phyloP scores from a whole-genome alignment of 768 basidiomycete species.

The Pisolithus tinctorius region DNA sequence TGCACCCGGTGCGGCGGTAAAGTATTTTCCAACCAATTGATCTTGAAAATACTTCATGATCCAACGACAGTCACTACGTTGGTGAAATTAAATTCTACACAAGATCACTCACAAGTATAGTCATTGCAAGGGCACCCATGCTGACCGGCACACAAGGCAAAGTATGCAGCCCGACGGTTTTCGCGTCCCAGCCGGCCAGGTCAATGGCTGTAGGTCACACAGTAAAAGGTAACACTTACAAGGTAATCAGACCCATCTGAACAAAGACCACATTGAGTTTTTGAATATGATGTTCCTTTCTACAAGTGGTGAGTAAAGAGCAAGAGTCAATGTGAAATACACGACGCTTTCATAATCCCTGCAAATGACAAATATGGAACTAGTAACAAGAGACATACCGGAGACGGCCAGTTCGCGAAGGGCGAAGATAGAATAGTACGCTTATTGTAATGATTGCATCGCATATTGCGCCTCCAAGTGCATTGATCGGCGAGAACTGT shows the following conservation, averaged over 20 bases:
- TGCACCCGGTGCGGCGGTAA: slow-evolving; percentile 7
- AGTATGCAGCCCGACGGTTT: too few relatives aligned
- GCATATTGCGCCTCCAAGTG: slow-evolving; percentile 14
- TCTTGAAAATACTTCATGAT: slow-evolving; percentile 11
- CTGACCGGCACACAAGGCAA: background rate
- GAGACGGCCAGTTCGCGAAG: slow-evolving; percentile 3
- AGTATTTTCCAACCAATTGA: background rate
- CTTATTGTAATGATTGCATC: slow-evolving; percentile 14
- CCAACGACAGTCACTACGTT: background rate
- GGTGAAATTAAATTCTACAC: background rate
- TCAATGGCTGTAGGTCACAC: background rate
- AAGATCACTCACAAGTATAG: slow-evolving; percentile 5
- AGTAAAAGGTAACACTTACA: slow-evolving; percentile 7
- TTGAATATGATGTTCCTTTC: slow-evolving; percentile 8
- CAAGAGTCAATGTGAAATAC: too few relatives aligned
- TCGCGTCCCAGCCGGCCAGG: background rate
- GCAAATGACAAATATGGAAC: too few relatives aligned
- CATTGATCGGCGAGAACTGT: slow-evolving; percentile 7
- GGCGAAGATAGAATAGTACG: slow-evolving; percentile 13
- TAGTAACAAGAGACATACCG: slow-evolving; percentile 5
- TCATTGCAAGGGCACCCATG: slow-evolving; percentile 7
- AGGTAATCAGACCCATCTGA: slow-evolving; percentile 15
- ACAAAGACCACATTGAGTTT: slow-evolving; percentile 9
- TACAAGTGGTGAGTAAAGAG: background rate
- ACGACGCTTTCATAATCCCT: too few relatives aligned